Evolutionary conservation across 2,329 filamentous ascomycete genomes (phyloP).

Genomic region (Cordyceps tenuipes): DNA sequence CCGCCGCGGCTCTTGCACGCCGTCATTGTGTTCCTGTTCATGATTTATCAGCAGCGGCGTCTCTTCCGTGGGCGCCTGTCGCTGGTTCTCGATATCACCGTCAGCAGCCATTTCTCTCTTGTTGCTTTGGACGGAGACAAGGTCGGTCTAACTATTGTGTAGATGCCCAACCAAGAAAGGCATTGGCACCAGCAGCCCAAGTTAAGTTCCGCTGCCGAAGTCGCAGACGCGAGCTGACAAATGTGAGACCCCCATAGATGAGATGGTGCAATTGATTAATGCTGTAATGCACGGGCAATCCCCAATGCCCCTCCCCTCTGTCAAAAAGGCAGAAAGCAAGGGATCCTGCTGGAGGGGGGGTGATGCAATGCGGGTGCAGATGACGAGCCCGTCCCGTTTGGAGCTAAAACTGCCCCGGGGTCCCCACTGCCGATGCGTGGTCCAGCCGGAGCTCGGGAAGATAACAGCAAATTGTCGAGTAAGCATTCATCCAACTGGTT

Average conservation of each 20-base stretch:
- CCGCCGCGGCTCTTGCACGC: neutral
- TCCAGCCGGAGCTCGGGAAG: neutral
- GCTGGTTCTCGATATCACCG: neutral
- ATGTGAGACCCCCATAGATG: neutral
- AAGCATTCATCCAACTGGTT: neutral
- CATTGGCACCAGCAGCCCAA: neutral
- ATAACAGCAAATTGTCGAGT: neutral
- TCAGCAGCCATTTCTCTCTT: neutral
- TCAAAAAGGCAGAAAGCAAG: neutral
- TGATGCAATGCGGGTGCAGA: conserved; percentile 10
- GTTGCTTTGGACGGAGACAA: neutral
- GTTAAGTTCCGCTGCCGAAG: neutral
- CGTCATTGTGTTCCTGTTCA: neutral
- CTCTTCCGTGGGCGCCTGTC: neutral
- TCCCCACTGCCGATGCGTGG: neutral
- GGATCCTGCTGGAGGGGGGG: neutral
- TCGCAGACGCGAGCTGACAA: neutral
- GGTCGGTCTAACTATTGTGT: neutral
- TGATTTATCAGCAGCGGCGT: neutral
- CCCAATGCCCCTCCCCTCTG: neutral
- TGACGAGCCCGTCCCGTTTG: neutral
- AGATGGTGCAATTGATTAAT: neutral
- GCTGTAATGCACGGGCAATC: neutral
- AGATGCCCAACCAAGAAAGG: no score
- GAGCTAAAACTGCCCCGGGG: neutral